Conservation (phyloP, 2,329 filamentous ascomycete genomes). For the Stagonosporopsis chrysanthemi region DNA sequence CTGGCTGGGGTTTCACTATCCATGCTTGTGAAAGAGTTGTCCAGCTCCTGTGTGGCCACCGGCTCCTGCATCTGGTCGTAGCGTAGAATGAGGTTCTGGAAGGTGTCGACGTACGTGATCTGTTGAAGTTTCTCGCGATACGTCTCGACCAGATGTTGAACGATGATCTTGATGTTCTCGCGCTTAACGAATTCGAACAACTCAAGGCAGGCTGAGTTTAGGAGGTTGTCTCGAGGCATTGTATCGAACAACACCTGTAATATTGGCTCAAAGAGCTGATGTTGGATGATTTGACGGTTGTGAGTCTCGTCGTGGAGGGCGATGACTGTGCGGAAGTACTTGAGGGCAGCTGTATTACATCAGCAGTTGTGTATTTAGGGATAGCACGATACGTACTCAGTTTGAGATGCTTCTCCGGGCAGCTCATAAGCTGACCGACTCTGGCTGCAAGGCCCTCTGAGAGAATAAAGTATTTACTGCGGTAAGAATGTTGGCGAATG, state of each 20-base stretch:
- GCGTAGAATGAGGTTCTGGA: constrained; percentile 74
- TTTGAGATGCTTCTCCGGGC: constrained; percentile 89
- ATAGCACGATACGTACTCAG: constrained; percentile 67
- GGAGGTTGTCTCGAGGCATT: constrained; percentile 88
- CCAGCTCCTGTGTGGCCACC: constrained; percentile 65
- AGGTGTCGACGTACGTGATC: constrained; percentile 85
- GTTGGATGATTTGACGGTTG: constrained; percentile 81
- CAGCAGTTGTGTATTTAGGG: neutral
- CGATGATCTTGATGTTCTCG: constrained; percentile 70
- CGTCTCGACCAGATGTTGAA: constrained; percentile 83
- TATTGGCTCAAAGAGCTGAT: constrained; percentile 82
- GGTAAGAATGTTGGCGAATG: constrained; percentile 83
- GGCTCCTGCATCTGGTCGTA: constrained; percentile 75
- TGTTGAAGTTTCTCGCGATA: constrained; percentile 78
- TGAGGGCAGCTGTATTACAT: constrained; percentile 74
- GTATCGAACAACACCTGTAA: constrained; percentile 83
- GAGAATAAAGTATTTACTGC: constrained; percentile 88
- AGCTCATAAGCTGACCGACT: constrained; percentile 81
- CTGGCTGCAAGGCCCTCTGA: constrained; percentile 78
- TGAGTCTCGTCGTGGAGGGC: constrained; percentile 91
- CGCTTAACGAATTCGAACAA: constrained; percentile 88
- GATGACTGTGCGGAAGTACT: constrained; percentile 90
- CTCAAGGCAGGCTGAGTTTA: constrained; percentile 93
- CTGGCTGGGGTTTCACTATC: constrained; percentile 59
- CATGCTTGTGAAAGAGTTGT: constrained; percentile 75